These are phyloP conservation scores for Primulina eburnea DNA, from an alignment of 257 asterid species.

Conservation along the genomic window DNA sequence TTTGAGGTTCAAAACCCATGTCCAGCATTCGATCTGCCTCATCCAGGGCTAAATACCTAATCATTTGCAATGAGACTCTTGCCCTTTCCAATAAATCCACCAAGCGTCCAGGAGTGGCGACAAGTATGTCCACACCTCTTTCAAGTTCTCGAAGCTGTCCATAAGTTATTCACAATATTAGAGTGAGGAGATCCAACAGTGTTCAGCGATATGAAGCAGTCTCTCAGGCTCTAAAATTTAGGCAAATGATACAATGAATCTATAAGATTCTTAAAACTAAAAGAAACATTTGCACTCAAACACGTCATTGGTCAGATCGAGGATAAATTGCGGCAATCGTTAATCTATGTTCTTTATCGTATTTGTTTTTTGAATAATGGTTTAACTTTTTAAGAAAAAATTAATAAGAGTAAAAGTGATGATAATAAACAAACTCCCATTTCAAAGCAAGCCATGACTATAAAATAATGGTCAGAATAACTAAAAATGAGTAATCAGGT, in stretches of 20 bases:
- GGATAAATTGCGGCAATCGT: background rate
- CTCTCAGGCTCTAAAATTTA: background rate
- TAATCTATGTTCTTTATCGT: background rate
- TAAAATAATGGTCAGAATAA: background rate
- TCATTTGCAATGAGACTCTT: conserved; percentile 80
- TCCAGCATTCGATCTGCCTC: conserved; percentile 98
- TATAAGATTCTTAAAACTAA: background rate
- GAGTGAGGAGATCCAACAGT: conserved; percentile 15
- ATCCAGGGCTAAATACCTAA: conserved; percentile 81
- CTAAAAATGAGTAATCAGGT: background rate
- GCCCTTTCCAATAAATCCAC: conserved; percentile 97
- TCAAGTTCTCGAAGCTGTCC: conserved; percentile 88
- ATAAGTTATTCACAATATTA: conserved; percentile 20
- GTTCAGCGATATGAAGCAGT: background rate
- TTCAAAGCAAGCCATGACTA: no score
- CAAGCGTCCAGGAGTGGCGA: conserved; percentile 92
- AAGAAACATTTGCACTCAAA: background rate
- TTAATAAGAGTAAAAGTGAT: no score
- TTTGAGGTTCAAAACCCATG: conserved; percentile 99
- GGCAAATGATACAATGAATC: background rate
- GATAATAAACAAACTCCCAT: no score
- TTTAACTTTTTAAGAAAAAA: no score
- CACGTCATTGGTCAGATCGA: background rate
- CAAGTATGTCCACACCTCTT: conserved; percentile 93
- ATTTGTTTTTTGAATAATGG: no score